These are phyloP conservation scores for Plasmodium malariae DNA, from an alignment of 169 alveolate genomes.

Conservation along the genomic window DNA sequence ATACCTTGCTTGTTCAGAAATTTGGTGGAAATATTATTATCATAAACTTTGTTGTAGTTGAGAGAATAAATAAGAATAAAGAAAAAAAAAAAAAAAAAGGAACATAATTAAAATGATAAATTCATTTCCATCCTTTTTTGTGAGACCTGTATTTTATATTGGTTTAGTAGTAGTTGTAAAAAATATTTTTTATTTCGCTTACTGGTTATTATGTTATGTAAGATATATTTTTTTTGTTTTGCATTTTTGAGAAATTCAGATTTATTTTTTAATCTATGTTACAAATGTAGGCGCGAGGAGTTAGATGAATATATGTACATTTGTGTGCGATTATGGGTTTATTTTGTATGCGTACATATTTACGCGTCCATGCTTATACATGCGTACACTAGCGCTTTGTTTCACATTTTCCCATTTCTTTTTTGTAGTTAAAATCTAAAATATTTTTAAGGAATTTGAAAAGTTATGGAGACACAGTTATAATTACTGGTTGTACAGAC, in stretches of 20 bases:
- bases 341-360: no score
- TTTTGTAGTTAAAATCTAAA: constrained; percentile 27
- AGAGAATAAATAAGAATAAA: neutral
- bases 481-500: constrained; percentile 84
- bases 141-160: constrained; percentile 26
- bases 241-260: no score
- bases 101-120: constrained; percentile 23
- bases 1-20: constrained; percentile 11
- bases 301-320: no score
- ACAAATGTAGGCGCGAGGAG: no score
- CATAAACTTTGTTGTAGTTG: neutral
- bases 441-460: constrained; percentile 32
- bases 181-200: constrained; percentile 15
- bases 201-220: constrained; percentile 61
- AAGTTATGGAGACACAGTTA: constrained; percentile 79
- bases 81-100: constrained; percentile 7
- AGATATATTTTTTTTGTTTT: constrained; percentile 7
- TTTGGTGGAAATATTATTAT: neutral
- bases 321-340: no score
- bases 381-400: neutral
- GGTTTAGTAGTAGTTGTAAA: constrained; percentile 58
- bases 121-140: neutral
- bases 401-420: neutral
- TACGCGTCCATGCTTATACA: neutral
- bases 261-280: no score